Evolutionary conservation across 805 yeast species (phyloP), one percentile per base, ranked within the genome.

Genomic region (Blastobotrys chiropterorum): DNA sequence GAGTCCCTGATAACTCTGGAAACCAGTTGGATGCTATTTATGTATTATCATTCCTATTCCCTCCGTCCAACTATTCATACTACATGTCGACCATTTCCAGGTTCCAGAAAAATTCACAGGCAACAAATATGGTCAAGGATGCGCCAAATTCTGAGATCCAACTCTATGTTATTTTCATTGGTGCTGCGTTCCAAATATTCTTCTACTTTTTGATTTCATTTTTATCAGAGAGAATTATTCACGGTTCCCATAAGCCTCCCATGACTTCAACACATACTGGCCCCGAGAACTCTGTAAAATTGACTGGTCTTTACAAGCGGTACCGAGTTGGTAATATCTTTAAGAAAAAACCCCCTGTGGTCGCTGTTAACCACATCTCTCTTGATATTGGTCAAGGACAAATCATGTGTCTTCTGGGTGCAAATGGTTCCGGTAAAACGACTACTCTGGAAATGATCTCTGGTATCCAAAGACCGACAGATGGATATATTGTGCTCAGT

Each of bases 351-450:
- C 49, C 19, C 31, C 21, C 57, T 2, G 63, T 67, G 7, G 56
- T 54, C 3, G 71, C 71, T 11, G 70, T 67, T 5, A 51, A 62
- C 44, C 59, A 66, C 31, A 45, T 67, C 38, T 54, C 62, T 20
- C 56, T 64, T 19, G 43, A 51, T 22, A 59, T 68, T 47, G 55
- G 56, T 15, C 48, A 52, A 22, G 71, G 71, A 16, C 68, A 67
- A 51, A 64, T 68, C 21, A 58, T 65, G 7, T 64, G 69, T 49
- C 51, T 67, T 38, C 58, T 67, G 2, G 71, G 71, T 46, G 67
- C 71, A 11, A 67, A 67, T 56, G 71, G 71, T 3, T 66, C 70
- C 3, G 71, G 71, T n/a, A 67, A 67, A 53, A 67, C 71, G 4
- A 67, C 71, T 2, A 68, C 71, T 19, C 57, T 68, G 38, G 71